Conservation (phyloP, 805 yeast genomes). For the Tetrapisispora arboricola region DNA sequence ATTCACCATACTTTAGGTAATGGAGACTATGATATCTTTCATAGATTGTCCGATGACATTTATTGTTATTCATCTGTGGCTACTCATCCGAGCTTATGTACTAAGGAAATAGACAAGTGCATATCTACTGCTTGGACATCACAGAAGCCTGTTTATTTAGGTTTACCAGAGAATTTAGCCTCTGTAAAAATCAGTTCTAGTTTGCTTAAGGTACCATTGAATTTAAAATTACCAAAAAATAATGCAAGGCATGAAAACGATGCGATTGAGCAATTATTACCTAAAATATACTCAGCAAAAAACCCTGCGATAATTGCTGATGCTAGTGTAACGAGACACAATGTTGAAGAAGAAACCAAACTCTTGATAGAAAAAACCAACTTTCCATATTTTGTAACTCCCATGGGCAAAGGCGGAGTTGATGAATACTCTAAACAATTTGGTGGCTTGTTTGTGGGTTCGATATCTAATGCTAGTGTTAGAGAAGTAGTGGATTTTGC, state of each 20-base stretch:
- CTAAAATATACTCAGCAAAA: conserved; percentile 40
- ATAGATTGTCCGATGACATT: conserved; percentile 57
- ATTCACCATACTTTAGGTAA: conserved; percentile 73
- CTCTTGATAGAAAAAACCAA: conserved; percentile 48
- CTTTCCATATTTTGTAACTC: conserved; percentile 70
- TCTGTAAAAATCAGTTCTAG: conserved; percentile 43
- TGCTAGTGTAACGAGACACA: conserved; percentile 71
- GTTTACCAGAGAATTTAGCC: conserved; percentile 66
- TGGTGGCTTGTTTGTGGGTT: conserved; percentile 73
- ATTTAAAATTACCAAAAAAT: conserved; percentile 40
- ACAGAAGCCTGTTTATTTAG: conserved; percentile 71
- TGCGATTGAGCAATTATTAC: conserved; percentile 39
- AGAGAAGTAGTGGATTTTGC: conserved; percentile 57
- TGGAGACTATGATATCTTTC: conserved; percentile 63
- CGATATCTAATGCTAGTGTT: conserved; percentile 56
- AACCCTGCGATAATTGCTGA: conserved; percentile 66
- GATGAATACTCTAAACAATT: conserved; percentile 56
- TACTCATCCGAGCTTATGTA: conserved; percentile 47
- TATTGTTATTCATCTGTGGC: conserved; percentile 49
- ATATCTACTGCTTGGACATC: conserved; percentile 52
- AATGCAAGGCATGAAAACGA: conserved; percentile 46
- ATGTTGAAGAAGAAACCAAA: conserved; percentile 43
- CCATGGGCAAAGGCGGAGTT: conserved; percentile 73
- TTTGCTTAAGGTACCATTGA: conserved; percentile 46
- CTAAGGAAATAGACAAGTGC: conserved; percentile 55